A percentile compares a stretch with the other conserved stretches of the same genome.
These are phyloP conservation scores for Acanthochlamys bracteata DNA, from an alignment of 106 monocot genomes.

Conservation along the genomic window DNA sequence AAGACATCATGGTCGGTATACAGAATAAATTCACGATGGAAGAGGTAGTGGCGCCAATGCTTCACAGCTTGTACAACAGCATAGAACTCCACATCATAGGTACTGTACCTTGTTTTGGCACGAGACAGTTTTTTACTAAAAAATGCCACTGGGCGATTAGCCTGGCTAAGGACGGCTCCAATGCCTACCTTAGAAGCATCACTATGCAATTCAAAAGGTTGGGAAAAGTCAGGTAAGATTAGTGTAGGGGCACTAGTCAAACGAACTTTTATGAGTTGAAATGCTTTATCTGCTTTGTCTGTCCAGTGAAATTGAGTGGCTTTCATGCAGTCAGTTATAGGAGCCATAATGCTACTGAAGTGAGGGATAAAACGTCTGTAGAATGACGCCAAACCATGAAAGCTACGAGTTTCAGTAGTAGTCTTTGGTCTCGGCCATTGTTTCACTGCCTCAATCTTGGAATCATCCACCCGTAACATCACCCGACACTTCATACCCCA, in stretches of 20 bases:
- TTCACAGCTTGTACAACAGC: neutral
- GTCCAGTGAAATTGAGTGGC: too few species aligned
- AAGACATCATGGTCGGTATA: constrained; percentile 6
- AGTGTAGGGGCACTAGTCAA: neutral
- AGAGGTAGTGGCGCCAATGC: constrained; percentile 6
- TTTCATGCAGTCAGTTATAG: constrained; percentile 3
- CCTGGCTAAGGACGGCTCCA: neutral
- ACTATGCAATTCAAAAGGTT: constrained; percentile 1
- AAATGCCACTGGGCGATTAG: neutral
- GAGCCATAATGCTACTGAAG: constrained; percentile 8
- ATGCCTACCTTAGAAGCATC: constrained; percentile 2
- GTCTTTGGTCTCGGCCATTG: constrained; percentile 1
- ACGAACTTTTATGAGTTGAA: too few species aligned
- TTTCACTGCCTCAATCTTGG: neutral
- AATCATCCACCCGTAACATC: neutral
- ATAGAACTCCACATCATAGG: neutral
- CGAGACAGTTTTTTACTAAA: neutral
- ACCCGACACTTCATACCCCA: constrained; percentile 1
- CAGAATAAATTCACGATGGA: constrained; percentile 1
- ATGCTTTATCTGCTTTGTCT: too few species aligned
- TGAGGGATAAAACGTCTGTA: constrained; percentile 1
- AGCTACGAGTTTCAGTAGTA: neutral
- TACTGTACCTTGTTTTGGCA: neutral
- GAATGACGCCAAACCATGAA: constrained; percentile 11
- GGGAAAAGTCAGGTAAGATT: neutral